Percentiles rank a stretch among this genome's conserved stretches.
These are phyloP conservation scores for Somion occarium DNA, from an alignment of 1,284 basidiomycete genomes.

Conservation along the genomic window DNA sequence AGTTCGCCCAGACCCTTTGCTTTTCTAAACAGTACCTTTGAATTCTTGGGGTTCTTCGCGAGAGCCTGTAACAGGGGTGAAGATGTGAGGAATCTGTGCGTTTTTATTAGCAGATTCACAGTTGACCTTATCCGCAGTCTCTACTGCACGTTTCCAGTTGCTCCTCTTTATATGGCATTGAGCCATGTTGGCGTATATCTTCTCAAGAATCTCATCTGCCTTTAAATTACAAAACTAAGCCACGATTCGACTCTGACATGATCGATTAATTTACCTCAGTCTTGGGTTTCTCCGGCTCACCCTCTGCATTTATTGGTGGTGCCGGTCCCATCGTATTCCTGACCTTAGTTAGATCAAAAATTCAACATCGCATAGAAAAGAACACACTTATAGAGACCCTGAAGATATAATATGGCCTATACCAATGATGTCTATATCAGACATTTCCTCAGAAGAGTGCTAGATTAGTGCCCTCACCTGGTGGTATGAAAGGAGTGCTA, in stretches of 20 bases:
- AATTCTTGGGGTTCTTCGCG: conserved; percentile 65
- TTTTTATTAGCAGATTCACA: too few relatives aligned
- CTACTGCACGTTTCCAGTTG: conserved; percentile 72
- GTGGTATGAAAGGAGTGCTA: conserved; percentile 64
- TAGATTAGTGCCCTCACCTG: conserved; percentile 36
- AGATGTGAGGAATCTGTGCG: too few relatives aligned
- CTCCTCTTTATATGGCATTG: conserved; percentile 72
- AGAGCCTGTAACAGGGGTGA: conserved; percentile 47
- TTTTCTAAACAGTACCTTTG: conserved; percentile 75
- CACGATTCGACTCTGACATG: neutral
- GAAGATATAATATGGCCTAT: conserved; percentile 60
- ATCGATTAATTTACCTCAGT: conserved; percentile 27
- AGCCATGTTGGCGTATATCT: conserved; percentile 77
- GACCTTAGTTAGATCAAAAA: neutral
- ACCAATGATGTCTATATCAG: neutral
- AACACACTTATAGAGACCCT: conserved; percentile 67
- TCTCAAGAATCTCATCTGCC: conserved; percentile 71
- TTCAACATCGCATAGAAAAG: neutral
- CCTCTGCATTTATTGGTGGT: conserved; percentile 10
- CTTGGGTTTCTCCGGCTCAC: conserved; percentile 26
- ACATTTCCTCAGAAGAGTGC: neutral
- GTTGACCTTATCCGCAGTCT: conserved; percentile 73
- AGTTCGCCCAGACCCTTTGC: conserved; percentile 72
- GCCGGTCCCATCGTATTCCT: conserved; percentile 23
- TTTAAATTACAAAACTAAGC: conserved; percentile 22